Evolutionary conservation across 2,329 filamentous ascomycete species (phyloP).

Genomic region (Exophiala calicioides): DNA sequence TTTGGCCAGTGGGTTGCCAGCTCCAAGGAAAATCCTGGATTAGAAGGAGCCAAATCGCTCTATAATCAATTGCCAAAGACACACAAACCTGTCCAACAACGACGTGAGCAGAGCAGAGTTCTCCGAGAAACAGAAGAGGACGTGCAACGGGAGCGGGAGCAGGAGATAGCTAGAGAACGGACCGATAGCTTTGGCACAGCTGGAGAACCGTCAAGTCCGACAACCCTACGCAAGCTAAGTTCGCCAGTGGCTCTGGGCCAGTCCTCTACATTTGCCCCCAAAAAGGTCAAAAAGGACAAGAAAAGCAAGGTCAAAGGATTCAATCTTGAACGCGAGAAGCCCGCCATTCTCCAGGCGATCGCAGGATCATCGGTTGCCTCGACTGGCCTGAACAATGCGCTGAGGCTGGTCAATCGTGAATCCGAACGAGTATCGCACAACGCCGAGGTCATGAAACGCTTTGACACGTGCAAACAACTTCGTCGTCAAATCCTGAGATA

Average conservation of each 20-base stretch:
- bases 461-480: constrained; percentile 83
- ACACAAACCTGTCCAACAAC: constrained; percentile 65
- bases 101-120: constrained; percentile 78
- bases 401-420: constrained; percentile 91
- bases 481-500: constrained; percentile 84
- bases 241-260: constrained; percentile 26
- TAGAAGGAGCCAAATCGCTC: constrained; percentile 76
- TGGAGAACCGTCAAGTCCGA: constrained; percentile 22
- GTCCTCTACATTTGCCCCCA: constrained; percentile 28
- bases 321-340: constrained; percentile 83
- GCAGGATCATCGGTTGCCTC: constrained; percentile 85
- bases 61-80: constrained; percentile 68
- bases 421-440: constrained; percentile 86
- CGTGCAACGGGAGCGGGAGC: constrained; percentile 59
- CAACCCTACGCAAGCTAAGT: constrained; percentile 24
- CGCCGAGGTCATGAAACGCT: constrained; percentile 68
- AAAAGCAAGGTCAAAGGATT: constrained; percentile 63
- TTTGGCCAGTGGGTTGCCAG: constrained; percentile 81
- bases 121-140: constrained; percentile 74
- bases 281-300: constrained; percentile 37
- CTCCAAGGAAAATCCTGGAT: constrained; percentile 77
- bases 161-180: constrained; percentile 18
- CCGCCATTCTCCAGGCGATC: constrained; percentile 81
- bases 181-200: constrained; percentile 19
- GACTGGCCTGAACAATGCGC: constrained; percentile 83